phyloP scores from a whole-genome alignment of 106 monocot genomes.

The Agapanthus africanus region DNA sequence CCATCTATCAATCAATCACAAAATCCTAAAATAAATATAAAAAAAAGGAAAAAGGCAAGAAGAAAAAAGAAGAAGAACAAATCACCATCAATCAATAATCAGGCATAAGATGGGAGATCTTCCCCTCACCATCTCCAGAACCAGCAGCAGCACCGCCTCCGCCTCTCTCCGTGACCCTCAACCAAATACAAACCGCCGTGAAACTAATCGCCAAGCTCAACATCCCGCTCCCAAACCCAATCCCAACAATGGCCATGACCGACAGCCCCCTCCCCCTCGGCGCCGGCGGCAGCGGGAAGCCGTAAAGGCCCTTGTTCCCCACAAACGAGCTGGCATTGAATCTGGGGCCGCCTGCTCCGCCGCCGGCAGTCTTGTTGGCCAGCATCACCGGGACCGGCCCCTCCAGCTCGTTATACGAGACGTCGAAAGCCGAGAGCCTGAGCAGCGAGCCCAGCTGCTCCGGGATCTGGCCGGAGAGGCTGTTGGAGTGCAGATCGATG shows the following conservation, averaged over 20 bases:
- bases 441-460: conserved; percentile 42
- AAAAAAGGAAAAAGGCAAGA: no score
- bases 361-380: conserved; percentile 38
- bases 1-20: no score
- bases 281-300: conserved; percentile 40
- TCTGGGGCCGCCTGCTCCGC: conserved; percentile 15
- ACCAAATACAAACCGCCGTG: conserved; percentile 61
- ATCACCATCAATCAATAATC: no score
- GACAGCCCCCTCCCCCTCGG: conserved; percentile 32
- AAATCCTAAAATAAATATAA: no score
- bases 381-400: conserved; percentile 43
- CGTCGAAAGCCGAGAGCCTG: conserved; percentile 53
- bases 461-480: conserved; percentile 47
- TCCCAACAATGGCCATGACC: conserved; percentile 57
- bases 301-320: conserved; percentile 52
- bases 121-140: conserved; percentile 20
- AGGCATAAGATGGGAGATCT: conserved; percentile 52
- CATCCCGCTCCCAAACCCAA: conserved; percentile 59
- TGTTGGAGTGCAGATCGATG: conserved; percentile 69
- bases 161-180: conserved; percentile 32
- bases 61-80: no score
- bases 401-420: conserved; percentile 43
- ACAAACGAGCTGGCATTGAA: conserved; percentile 62
- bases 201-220: conserved; percentile 60
- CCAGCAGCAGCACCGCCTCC: no score